These are phyloP conservation scores for Cymbomonas tetramitiformis DNA, from an alignment of 139 green algal species.

Conservation along the genomic window DNA sequence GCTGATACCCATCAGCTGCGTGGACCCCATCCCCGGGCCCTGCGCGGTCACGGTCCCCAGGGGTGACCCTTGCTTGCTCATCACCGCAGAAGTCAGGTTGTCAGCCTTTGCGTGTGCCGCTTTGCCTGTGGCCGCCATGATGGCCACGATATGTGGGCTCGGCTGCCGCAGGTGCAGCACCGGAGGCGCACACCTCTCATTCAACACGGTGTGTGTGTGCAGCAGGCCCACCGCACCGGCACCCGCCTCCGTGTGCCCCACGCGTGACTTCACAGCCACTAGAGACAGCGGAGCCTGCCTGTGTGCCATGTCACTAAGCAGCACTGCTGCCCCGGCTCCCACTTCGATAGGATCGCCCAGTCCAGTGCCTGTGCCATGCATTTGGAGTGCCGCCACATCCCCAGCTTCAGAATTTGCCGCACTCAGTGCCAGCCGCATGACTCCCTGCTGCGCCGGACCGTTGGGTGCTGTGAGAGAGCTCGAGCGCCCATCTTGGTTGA, in stretches of 20 bases:
- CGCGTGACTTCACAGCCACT: conserved; percentile 42
- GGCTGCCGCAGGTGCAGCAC: conserved; percentile 32
- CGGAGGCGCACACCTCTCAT: background rate
- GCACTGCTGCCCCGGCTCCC: conserved; percentile 34
- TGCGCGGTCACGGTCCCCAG: background rate
- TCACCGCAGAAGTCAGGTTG: conserved; percentile 11
- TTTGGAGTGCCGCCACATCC: conserved; percentile 32
- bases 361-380: conserved; percentile 67
- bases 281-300: background rate
- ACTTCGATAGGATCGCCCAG: conserved; percentile 78
- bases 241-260: conserved; percentile 70
- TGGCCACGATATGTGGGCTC: conserved; percentile 40
- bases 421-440: conserved; percentile 28
- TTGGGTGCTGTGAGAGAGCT: conserved; percentile 16
- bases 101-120: background rate
- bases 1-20: conserved; percentile 32
- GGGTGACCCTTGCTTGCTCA: conserved; percentile 1
- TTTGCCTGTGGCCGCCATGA: background rate
- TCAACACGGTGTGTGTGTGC: conserved; percentile 11
- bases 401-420: conserved; percentile 16
- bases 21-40: background rate
- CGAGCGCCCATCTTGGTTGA: conserved; percentile 14
- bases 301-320: conserved; percentile 1
- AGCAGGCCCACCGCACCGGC: conserved; percentile 52
- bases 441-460: background rate